Conservation (phyloP, 2,329 filamentous ascomycete species). For the Cladophialophora immunda region DNA sequence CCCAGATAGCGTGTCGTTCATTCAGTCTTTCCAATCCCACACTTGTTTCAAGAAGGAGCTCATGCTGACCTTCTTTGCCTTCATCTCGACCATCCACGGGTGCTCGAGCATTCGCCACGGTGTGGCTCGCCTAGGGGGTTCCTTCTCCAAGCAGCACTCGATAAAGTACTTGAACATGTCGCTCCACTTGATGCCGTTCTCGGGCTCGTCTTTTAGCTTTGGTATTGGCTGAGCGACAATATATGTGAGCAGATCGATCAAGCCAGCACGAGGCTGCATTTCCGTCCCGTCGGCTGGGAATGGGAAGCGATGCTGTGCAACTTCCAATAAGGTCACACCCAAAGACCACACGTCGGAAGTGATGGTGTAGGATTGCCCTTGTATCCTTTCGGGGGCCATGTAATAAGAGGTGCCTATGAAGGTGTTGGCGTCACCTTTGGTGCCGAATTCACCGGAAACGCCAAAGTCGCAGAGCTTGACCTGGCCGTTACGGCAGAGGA, state of each 20-base stretch:
- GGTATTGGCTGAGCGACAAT: constrained; percentile 96
- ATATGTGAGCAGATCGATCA: constrained; percentile 96
- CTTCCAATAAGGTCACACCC: constrained; percentile 95
- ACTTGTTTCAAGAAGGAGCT: constrained; percentile 90
- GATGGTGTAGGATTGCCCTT: constrained; percentile 96
- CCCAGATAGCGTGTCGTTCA: neutral
- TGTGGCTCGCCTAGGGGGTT: constrained; percentile 82
- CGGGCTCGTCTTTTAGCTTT: constrained; percentile 92
- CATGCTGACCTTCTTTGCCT: constrained; percentile 96
- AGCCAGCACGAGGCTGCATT: constrained; percentile 88
- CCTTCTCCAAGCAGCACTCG: constrained; percentile 97
- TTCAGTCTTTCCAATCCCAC: constrained; percentile 89
- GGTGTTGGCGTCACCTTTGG: constrained; percentile 97
- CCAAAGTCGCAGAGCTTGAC: constrained; percentile 99
- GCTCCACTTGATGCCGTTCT: constrained; percentile 90
- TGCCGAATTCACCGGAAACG: constrained; percentile 96
- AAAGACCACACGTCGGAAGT: constrained; percentile 98
- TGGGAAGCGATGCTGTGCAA: constrained; percentile 98
- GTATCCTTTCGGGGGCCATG: constrained; percentile 98
- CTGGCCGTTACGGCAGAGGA: constrained; percentile 88
- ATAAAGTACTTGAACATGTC: constrained; percentile 99
- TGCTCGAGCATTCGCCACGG: constrained; percentile 99
- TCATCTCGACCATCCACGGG: constrained; percentile 98
- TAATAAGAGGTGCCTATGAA: constrained; percentile 99
- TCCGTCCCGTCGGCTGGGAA: constrained; percentile 97